These are phyloP conservation scores for Spongiforma sp. DNA, from an alignment of 1,284 basidiomycete species.

Conservation along the genomic window DNA sequence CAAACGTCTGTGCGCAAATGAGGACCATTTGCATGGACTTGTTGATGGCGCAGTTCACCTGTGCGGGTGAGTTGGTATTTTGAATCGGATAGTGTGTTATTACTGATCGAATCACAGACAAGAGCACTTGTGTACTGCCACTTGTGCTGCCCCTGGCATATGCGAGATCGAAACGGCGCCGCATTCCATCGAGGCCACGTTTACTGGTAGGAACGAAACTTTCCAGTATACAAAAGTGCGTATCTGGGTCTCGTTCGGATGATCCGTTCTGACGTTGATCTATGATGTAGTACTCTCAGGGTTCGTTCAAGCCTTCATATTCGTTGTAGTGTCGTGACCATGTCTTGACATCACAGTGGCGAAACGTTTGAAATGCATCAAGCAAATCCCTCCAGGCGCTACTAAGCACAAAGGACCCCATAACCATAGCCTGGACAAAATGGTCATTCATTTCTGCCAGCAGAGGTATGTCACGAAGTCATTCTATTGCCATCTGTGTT, in stretches of 20 bases:
- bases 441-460: slow-evolving; percentile 57
- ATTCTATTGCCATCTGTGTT: not conserved
- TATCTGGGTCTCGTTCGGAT: not conserved
- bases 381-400: slow-evolving; percentile 49
- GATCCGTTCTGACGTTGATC: not conserved
- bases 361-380: slow-evolving; percentile 53
- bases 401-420: slow-evolving; percentile 52
- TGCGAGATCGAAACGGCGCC: slow-evolving; percentile 64
- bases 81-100: not conserved
- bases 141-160: slow-evolving; percentile 52
- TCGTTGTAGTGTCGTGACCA: not conserved
- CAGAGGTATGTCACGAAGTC: slow-evolving; percentile 37
- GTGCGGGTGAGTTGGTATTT: slow-evolving; percentile 55
- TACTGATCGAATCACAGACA: slow-evolving; percentile 41
- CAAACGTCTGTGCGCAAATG: slow-evolving; percentile 52
- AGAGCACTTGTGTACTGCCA: slow-evolving; percentile 50
- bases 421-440: slow-evolving; percentile 48
- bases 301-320: slow-evolving; percentile 14
- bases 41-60: slow-evolving; percentile 51
- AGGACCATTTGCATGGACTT: slow-evolving; percentile 60
- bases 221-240: slow-evolving; percentile 56
- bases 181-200: slow-evolving; percentile 61
- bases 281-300: slow-evolving; percentile 31
- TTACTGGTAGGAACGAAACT: slow-evolving; percentile 50
- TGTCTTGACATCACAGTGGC: slow-evolving; percentile 39